phyloP scores from a whole-genome alignment of 108 stramenopile genomes.

The Schizochytrium sp. region DNA sequence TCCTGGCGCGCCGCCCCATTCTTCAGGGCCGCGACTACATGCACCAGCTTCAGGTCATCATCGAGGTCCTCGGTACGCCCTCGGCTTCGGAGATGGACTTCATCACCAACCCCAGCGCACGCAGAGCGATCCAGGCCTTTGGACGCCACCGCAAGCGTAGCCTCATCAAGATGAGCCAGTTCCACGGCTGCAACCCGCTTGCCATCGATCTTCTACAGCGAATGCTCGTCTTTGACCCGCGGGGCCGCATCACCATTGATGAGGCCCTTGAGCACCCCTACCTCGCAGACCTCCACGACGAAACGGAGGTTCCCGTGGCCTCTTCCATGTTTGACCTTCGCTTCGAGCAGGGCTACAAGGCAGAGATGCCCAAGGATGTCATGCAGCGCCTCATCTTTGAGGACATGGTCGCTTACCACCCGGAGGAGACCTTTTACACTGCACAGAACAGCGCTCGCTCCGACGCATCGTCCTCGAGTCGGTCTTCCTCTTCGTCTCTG shows the following conservation, averaged over 20 bases:
- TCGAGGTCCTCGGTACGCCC: conserved; percentile 46
- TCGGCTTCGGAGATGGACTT: conserved; percentile 34
- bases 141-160: background rate
- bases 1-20: conserved; percentile 28
- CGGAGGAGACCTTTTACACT: background rate
- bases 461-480: background rate
- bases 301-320: conserved; percentile 20
- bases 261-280: conserved; percentile 58
- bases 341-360: conserved; percentile 33
- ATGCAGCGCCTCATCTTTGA: conserved; percentile 20
- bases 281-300: conserved; percentile 41
- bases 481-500: background rate
- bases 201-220: conserved; percentile 46
- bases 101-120: conserved; percentile 30
- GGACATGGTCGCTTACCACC: background rate
- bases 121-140: background rate
- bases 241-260: conserved; percentile 42
- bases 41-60: conserved; percentile 48
- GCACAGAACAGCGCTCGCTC: background rate
- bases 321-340: conserved; percentile 26
- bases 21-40: conserved; percentile 41
- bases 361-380: conserved; percentile 23
- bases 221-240: conserved; percentile 50
- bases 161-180: background rate
- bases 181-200: background rate